Percentiles rank a stretch among this genome's conserved stretches.
phyloP scores from a whole-genome alignment of 2,329 filamentous ascomycete species.

The Penicillium sclerotiorum region DNA sequence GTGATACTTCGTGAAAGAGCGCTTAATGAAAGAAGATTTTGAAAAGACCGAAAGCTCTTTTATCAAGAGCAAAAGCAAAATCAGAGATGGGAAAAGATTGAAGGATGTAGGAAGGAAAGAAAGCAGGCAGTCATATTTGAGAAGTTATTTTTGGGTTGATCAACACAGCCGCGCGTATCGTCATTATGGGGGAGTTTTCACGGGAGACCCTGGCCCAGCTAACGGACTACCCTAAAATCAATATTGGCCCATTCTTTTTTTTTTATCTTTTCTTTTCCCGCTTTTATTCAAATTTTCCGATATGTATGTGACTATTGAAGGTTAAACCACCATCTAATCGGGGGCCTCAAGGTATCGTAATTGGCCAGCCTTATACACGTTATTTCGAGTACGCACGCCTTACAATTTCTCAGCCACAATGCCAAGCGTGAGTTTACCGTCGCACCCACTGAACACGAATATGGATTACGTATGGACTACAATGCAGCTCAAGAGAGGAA shows the following conservation, averaged over 20 bases:
- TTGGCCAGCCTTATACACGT: no score
- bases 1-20: slow-evolving; percentile 2
- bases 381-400: background rate
- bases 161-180: slow-evolving; percentile 28
- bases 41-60: background rate
- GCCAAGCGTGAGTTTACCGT: slow-evolving; percentile 4
- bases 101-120: slow-evolving; percentile 8
- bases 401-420: slow-evolving; percentile 11
- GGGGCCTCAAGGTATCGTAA: no score
- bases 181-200: slow-evolving; percentile 4
- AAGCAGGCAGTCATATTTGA: slow-evolving; percentile 25
- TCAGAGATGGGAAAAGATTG: background rate
- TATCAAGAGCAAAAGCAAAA: background rate
- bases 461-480: background rate
- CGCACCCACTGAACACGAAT: background rate
- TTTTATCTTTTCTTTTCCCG: background rate
- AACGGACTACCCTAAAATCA: background rate
- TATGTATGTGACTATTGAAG: no score
- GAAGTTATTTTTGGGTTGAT: slow-evolving; percentile 28
- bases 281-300: background rate
- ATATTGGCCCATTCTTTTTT: background rate
- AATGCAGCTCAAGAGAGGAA: background rate
- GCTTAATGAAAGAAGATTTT: background rate
- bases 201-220: background rate
- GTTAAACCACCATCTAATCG: no score